phyloP scores from a whole-genome alignment of 2,329 filamentous ascomycete species.

The Beauveria brongniartii region DNA sequence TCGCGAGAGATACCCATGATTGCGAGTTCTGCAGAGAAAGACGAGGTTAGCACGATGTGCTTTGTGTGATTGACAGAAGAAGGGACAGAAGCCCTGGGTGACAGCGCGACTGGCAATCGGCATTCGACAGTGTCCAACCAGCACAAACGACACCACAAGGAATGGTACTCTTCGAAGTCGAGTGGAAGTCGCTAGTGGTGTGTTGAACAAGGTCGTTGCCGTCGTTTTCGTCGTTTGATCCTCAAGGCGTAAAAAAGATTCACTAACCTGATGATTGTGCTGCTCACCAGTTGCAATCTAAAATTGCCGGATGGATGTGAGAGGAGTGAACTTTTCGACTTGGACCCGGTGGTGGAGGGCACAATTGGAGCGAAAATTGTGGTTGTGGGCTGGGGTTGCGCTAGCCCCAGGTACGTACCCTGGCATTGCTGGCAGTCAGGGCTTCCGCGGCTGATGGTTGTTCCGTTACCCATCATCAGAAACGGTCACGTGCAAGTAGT shows the following conservation, averaged over 20 bases:
- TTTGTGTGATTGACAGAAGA: background rate
- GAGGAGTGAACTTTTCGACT: constrained; percentile 30
- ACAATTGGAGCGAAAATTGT: constrained; percentile 29
- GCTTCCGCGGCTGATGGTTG: constrained; percentile 14
- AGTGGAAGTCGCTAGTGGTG: constrained; percentile 9
- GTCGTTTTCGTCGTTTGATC: constrained; percentile 12
- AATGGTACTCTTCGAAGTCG: background rate
- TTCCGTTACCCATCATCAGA: background rate
- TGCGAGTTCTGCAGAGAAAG: constrained; percentile 53
- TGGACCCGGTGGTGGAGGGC: constrained; percentile 22
- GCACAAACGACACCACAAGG: background rate
- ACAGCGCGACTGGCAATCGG: background rate
- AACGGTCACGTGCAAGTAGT: background rate
- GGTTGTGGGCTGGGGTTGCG: constrained; percentile 30
- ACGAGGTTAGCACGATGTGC: constrained; percentile 17
- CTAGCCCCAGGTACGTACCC: constrained; percentile 28
- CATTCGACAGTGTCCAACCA: background rate
- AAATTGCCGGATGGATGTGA: constrained; percentile 30
- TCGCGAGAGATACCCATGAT: constrained; percentile 99
- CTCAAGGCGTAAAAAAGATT: constrained; percentile 5
- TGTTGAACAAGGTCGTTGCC: constrained; percentile 16
- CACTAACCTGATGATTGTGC: constrained; percentile 41
- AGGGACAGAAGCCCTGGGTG: background rate
- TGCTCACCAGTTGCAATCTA: constrained; percentile 41
- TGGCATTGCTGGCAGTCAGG: constrained; percentile 13